phyloP scores from a whole-genome alignment of 2,329 filamentous ascomycete species.

The Penicillium expansum region DNA sequence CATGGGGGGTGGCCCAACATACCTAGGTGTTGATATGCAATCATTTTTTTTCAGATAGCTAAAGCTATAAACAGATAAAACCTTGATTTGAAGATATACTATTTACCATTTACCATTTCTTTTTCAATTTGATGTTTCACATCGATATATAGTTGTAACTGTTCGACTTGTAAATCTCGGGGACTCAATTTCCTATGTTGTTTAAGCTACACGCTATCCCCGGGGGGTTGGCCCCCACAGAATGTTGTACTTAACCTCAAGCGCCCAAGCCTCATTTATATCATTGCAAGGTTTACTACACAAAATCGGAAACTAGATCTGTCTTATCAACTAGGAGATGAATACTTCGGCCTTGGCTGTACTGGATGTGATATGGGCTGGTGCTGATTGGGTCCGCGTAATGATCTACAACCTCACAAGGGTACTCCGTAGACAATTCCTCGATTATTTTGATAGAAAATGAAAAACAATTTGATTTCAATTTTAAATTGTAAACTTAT shows the following conservation, averaged over 20 bases:
- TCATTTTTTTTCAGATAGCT: not conserved
- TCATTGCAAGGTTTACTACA: not conserved
- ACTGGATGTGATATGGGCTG: slow-evolving; percentile 3
- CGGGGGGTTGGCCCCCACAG: not conserved
- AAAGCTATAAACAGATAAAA: not conserved
- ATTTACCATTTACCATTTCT: no score
- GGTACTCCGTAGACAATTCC: not conserved
- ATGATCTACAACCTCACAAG: not conserved
- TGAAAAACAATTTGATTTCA: not conserved
- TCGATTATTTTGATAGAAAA: not conserved
- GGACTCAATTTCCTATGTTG: not conserved
- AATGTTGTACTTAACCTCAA: not conserved
- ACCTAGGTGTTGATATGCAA: not conserved
- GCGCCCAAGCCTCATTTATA: not conserved
- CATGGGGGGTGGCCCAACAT: not conserved
- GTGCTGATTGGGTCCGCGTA: slow-evolving; percentile 10
- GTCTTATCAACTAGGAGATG: not conserved
- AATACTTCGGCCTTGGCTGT: not conserved
- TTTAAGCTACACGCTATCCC: not conserved
- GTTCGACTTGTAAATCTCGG: no score
- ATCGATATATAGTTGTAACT: no score
- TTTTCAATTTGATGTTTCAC: not conserved
- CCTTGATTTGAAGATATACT: no score
- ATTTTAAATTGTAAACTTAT: not conserved
- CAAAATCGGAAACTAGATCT: not conserved